These are phyloP conservation scores for Phytophthora melonis DNA, from an alignment of 352 stramenopile species.

Conservation along the genomic window DNA sequence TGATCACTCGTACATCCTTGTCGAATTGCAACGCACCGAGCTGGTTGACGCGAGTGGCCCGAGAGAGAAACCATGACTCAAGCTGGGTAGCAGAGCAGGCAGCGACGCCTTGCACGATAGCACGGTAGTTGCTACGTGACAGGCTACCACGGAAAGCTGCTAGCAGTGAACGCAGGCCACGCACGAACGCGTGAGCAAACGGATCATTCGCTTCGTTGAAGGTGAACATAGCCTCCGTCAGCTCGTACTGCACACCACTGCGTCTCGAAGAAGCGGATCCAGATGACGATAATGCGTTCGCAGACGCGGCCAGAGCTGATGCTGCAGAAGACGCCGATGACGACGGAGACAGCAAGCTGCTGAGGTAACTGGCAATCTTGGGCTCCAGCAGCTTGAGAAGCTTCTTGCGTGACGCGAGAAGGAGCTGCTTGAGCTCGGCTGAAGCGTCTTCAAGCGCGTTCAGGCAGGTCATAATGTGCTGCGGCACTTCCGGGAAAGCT, in stretches of 20 bases:
- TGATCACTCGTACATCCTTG: conserved; percentile 85
- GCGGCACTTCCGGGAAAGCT: conserved; percentile 78
- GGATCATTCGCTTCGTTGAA: conserved; percentile 91
- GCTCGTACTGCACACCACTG: conserved; percentile 73
- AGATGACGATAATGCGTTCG: conserved; percentile 41
- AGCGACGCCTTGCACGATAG: conserved; percentile 62
- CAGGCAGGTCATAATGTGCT: conserved; percentile 79
- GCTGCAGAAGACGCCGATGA: conserved; percentile 47
- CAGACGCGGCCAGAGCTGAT: conserved; percentile 42
- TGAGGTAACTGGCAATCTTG: conserved; percentile 67
- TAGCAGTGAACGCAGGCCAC: conserved; percentile 64
- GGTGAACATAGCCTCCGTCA: conserved; percentile 88
- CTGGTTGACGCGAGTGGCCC: conserved; percentile 74
- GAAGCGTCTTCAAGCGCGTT: conserved; percentile 79
- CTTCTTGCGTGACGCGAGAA: conserved; percentile 78
- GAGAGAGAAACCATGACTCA: conserved; percentile 71
- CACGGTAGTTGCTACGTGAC: conserved; percentile 67
- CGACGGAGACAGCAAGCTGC: conserved; percentile 53
- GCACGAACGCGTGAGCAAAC: conserved; percentile 82
- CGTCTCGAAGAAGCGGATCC: conserved; percentile 39
- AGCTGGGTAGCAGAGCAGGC: conserved; percentile 54
- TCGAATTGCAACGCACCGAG: conserved; percentile 88
- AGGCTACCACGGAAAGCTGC: conserved; percentile 58
- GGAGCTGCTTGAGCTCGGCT: conserved; percentile 72
- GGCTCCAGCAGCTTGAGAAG: conserved; percentile 80